Base-by-base conservation (phyloP, 495 filamentous ascomycete genomes). In the Penicillium angulare region DNA sequence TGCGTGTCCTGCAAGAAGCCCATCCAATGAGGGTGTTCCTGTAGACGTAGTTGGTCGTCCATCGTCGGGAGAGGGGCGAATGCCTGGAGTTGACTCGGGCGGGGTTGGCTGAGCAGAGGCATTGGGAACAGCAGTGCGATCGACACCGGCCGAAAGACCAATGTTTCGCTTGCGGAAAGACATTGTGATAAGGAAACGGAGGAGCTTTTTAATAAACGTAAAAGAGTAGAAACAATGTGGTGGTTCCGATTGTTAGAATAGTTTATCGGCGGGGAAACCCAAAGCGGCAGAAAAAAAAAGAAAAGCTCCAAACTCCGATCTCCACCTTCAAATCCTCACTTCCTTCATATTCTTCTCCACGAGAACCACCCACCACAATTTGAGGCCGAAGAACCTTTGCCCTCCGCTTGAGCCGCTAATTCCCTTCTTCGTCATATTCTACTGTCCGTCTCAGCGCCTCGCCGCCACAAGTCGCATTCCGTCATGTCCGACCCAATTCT, bases 141-240 rank as follows among this genome's bases (percentile, higher is more conserved):
- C 62, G 50, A 64, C 45, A 49, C 75, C 59, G 40, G 73, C 53
- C 2, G 76, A 78, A 13, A 97, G 68, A 1, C 85, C 86, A 41
- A 90, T 77, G 60, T 92, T 95, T 50, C 90, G 83, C 64, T 92
- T 95, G 56, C 89, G 85, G 72, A 97, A 96, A 4, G 91, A 90
- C 90, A 95, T 95, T 36, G 29, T 23, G 6, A 3, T 18, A 2
- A 20, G 15, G 35, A 54, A 23, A 45, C 5, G 2, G 45, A 49
- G 13, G 9, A 12, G 17, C 35, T 24, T 13, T 0, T 2, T 3
- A 42, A 3, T 42, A 13, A 36, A 48, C 36, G 5, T 9, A 32
- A 27, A 24, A 12, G 4, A 40, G 29, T 23, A 29, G 44, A 26
- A 33, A 38, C 43, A 20, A 43, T 43, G 43, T 44, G 35, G 49